Conservation (phyloP, 225 moss, liverwort and hornwort genomes). For the Sphagnum contortum region DNA sequence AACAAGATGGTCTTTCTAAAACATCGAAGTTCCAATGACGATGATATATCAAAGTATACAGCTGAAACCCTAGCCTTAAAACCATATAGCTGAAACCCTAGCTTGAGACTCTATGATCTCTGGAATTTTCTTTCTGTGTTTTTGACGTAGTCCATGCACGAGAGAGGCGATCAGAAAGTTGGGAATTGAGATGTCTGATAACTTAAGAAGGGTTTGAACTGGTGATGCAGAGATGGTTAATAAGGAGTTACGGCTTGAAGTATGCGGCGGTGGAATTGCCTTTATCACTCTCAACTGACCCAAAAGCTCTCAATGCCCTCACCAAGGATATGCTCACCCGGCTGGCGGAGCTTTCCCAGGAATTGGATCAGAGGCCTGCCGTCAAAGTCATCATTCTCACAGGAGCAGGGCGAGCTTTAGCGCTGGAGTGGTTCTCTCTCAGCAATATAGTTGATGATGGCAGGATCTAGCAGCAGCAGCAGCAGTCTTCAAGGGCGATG, state of each 20-base stretch:
- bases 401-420: slow-evolving; percentile 76
- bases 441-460: neutral
- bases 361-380: slow-evolving; percentile 34
- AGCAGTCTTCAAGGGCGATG: slow-evolving; percentile 70
- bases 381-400: slow-evolving; percentile 83
- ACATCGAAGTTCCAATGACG: no score
- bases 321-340: slow-evolving; percentile 65
- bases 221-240: no score
- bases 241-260: slow-evolving; percentile 26
- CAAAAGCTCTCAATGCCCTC: slow-evolving; percentile 69
- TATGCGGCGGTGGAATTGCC: slow-evolving; percentile 56
- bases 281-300: slow-evolving; percentile 82
- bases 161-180: no score
- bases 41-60: no score
- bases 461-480: slow-evolving; percentile 85
- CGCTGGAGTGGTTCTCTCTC: slow-evolving; percentile 72
- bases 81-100: no score
- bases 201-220: no score
- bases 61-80: no score
- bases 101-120: no score
- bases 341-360: slow-evolving; percentile 52
- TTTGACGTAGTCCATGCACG: no score
- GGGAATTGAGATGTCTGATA: no score
- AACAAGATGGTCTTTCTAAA: no score
- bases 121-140: no score